A percentile compares a stretch with the other conserved stretches of the same genome.
phyloP scores from a whole-genome alignment of 2,329 filamentous ascomycete species.

The Scedosporium aurantiacum region DNA sequence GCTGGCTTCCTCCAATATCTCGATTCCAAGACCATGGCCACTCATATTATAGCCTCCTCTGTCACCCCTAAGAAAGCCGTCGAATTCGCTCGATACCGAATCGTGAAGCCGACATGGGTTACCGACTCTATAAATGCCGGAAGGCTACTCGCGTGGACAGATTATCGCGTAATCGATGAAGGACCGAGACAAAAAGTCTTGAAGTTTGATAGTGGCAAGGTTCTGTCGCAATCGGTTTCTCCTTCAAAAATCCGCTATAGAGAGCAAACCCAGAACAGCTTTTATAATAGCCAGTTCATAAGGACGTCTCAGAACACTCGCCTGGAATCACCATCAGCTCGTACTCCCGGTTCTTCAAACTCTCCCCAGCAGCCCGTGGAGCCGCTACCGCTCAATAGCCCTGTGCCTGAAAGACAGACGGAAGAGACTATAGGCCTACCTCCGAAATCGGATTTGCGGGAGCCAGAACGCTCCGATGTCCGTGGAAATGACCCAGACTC shows the following conservation, averaged over 20 bases:
- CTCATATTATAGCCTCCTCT: slow-evolving; percentile 86
- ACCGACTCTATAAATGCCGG: slow-evolving; percentile 79
- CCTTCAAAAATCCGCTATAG: slow-evolving; percentile 54
- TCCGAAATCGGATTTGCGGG: too few relatives aligned
- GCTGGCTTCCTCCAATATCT: slow-evolving; percentile 91
- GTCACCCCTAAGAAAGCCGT: slow-evolving; percentile 87
- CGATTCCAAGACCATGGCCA: slow-evolving; percentile 87
- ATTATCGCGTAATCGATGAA: slow-evolving; percentile 76
- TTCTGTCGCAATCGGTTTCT: slow-evolving; percentile 55
- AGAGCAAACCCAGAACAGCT: slow-evolving; percentile 72
- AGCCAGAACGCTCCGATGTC: too few relatives aligned
- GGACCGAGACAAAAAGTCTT: slow-evolving; percentile 73
- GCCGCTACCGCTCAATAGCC: not conserved
- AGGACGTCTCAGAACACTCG: slow-evolving; percentile 6
- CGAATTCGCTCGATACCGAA: slow-evolving; percentile 77
- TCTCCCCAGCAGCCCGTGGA: not conserved
- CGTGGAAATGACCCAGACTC: not conserved
- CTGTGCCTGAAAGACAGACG: too few relatives aligned
- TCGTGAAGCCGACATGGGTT: slow-evolving; percentile 92
- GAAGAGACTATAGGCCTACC: not conserved
- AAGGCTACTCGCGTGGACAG: slow-evolving; percentile 72
- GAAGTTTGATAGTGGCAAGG: slow-evolving; percentile 45
- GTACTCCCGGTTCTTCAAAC: not conserved
- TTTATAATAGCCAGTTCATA: slow-evolving; percentile 66
- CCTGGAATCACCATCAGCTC: not conserved